Evolutionary conservation across 1,139 yeast species (phyloP), one percentile per base, ranked within the genome.

Genomic region (Pichia sp.): DNA sequence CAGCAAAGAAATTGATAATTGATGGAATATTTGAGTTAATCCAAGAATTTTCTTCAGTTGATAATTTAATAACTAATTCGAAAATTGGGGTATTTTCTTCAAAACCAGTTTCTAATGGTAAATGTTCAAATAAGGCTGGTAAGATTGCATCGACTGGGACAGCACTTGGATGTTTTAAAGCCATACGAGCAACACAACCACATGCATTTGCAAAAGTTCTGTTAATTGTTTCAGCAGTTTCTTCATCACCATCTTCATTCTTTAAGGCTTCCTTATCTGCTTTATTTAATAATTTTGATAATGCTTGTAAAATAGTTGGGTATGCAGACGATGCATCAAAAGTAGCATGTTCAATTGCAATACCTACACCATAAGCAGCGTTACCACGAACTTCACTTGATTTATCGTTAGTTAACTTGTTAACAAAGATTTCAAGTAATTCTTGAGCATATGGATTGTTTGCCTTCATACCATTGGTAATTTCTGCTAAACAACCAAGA

Each of bases 171-270:
- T 85, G 78, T 65, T 84, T 83, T 66, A 86, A 72, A 22, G 87
- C 77, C 87, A 92, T 77, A 70, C 98, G 82, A 32, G 96, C 89
- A 53, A 90, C 95, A 76, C 98, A 92, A 42, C 99, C 99, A 67
- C 95, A 85, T 8, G 96, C 96, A 67, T 92, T 92, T 53, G 97
- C 96, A 59, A 81, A 79, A 15, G 95, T 81, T 69, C 97, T 79
- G 68, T 85, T 82, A 56, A 87, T 79, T 53, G 81, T 85, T 56
- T 89, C 96, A 64, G 77, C 78, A 43, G 87, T 77, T 66, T 86
- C 95, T 39, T 51, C 53, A 58, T 84, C 94, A 55, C 79, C 85
- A 49, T 73, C 79, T 51, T 74, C 76, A 47, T 68, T 65, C 59
- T 74, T 71, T 47, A 73, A 72, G 56, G 80, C 81, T 67, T 80